Conservation (phyloP, 164 flowering plant species). For the Macadamia integrifolia region DNA sequence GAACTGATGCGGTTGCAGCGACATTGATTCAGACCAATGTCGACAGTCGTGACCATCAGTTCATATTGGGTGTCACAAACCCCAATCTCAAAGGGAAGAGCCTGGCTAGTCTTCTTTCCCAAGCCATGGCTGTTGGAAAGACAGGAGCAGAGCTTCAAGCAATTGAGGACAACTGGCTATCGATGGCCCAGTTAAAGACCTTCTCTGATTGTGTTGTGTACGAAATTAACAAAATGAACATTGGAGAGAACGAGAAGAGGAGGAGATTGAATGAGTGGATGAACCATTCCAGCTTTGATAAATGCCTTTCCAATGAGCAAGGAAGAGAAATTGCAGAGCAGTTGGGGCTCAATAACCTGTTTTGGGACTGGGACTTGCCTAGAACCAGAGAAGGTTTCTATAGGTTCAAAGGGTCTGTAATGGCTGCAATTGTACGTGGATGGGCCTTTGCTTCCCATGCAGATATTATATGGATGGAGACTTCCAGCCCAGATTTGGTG, state of each 20-base stretch:
- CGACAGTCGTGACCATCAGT: constrained; percentile 83
- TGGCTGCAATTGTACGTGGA: constrained; percentile 76
- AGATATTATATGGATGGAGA: constrained; percentile 93
- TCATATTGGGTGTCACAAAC: constrained; percentile 75
- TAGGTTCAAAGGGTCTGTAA: constrained; percentile 77
- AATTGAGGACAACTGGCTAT: constrained; percentile 72
- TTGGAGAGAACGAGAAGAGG: constrained; percentile 50
- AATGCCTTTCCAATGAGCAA: constrained; percentile 59
- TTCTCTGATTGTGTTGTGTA: constrained; percentile 68
- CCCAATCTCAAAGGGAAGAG: constrained; percentile 51
- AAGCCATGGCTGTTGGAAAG: constrained; percentile 67
- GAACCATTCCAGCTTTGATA: constrained; percentile 41
- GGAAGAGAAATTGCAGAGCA: constrained; percentile 65
- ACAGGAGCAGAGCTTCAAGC: constrained; percentile 69
- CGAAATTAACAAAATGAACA: constrained; percentile 45
- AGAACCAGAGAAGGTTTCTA: constrained; percentile 95
- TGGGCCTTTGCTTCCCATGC: constrained; percentile 79
- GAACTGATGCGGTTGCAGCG: constrained; percentile 88
- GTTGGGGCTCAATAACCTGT: constrained; percentile 55
- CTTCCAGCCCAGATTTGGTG: constrained; percentile 65
- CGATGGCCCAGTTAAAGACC: constrained; percentile 61
- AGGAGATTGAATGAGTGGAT: constrained; percentile 63
- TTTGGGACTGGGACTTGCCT: constrained; percentile 96
- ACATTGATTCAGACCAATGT: constrained; percentile 76
- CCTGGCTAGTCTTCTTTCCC: constrained; percentile 48